Base-by-base conservation (phyloP, 257 asterid species). In the Capsicum baccatum region DNA sequence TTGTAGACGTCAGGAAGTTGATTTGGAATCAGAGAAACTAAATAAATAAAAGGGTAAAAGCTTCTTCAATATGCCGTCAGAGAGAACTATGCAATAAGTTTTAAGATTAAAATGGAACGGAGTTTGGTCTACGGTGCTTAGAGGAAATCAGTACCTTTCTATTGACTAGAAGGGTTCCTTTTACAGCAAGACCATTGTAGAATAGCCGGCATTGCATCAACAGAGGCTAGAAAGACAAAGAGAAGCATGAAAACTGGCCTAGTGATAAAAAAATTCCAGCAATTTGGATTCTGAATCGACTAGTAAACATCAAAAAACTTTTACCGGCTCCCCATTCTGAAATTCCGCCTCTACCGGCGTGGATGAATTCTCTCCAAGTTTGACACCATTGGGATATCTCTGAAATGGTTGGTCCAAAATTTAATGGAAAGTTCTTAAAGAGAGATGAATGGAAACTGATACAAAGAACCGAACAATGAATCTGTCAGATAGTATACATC, bases 111-210 rank as follows among this genome's bases (percentile, higher is more conserved):
- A 0, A 55, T 76, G 26, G 47, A 76, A 56, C 48, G 26, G 62
- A 76, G 10, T 6, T 50, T 26, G 14, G 47, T 76, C 7, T 26
- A 66, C 1, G 47, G 73, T 33, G 73, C 10, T 13, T 66, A 11
- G 12, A 66, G 47, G 44, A 26, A 62, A 79, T 26, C 33, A 79
- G 74, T 89, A 95, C 99, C 98, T 88, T 91, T 80, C 58, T 86
- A 86, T 95, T 90, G 5, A 95, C 82, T 35, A 95, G 97, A 84
- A 95, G 95, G 48, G 99, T 95, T 83, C 99, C 99, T 86, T 95
- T 95, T 54, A 93, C 96, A 82, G 98, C 99, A 84, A 62, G 50
- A 54, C 99, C 99, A 64, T 89, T 68, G 81, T 84, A 79, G 91
- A 92, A 95, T 85, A 95, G 58, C 83, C 98, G 99, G 83, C 98